Evolutionary conservation across 2,329 filamentous ascomycete genomes (phyloP), one percentile per base, ranked within the genome.

Genomic region (Trichoderma breve): DNA sequence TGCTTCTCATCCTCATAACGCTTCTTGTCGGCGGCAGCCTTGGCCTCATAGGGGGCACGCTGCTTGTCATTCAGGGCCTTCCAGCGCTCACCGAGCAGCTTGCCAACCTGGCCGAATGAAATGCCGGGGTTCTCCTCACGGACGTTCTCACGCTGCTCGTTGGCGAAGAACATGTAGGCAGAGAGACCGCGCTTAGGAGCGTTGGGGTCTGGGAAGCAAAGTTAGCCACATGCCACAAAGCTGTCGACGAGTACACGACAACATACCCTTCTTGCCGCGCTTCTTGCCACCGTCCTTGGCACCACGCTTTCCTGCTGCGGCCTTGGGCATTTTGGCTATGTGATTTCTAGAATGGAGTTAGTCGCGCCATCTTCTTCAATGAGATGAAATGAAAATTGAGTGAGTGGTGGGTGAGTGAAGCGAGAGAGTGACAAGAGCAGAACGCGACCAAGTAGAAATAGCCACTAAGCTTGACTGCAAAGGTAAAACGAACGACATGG

Each of bases 101-200:
- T 98, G 86, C 96, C 96, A 80, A 99, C 95, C 85, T 98, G 95
- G 92, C 94, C 96, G 85, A 99, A 99, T 78, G 92, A 92, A 86
- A 98, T 97, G 79, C 95, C 95, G 51, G 95, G 95, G 89, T 98
- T 98, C 85, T 98, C 95, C 83, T 97, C 94, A 79, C 96, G 94
- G 78, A 99, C 96, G 84, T 96, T 97, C 82, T 98, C 95, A 79
- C 96, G 95, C 86, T 98, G 94, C 86, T 98, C 96, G 82, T 98
- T 98, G 90, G 96, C 96, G 83, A 98, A 99, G 92, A 98, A 98
- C 96, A 99, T 99, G 91, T 99, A 99, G 75, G 96, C 96, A 69
- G 96, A 98, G 65, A 99, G 93, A 87, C 95, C 96, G 85, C 96
- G 94, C 94, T 98, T 99, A 83, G 96, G 96, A 73, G 95, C 95